Conservation (phyloP, 2,329 filamentous ascomycete genomes). For the Cladobotryum protrusum region DNA sequence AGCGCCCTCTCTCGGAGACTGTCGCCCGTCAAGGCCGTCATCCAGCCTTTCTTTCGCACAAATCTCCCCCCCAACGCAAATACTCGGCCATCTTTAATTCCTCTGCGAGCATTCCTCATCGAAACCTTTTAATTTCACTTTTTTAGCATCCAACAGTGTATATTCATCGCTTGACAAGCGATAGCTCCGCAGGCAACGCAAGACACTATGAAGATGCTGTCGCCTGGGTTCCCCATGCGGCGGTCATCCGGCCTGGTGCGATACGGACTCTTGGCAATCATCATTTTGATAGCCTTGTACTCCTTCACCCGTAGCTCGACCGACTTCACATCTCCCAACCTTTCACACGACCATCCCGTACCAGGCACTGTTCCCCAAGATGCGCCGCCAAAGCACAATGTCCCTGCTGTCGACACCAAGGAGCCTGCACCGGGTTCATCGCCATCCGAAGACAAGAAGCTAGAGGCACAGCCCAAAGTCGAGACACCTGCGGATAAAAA, state of each 20-base stretch:
- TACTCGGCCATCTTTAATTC: not conserved
- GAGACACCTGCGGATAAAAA: no score
- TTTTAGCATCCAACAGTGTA: not conserved
- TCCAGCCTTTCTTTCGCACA: not conserved
- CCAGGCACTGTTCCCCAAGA: not conserved
- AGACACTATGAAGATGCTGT: constrained; percentile 27
- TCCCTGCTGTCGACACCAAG: not conserved
- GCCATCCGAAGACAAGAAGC: not conserved
- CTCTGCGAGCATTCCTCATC: not conserved
- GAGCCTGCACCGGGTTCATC: not conserved
- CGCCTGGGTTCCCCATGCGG: constrained; percentile 36
- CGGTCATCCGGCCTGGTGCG: constrained; percentile 37
- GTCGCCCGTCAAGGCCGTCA: constrained; percentile 5
- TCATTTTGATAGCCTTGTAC: constrained; percentile 30
- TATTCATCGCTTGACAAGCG: not conserved
- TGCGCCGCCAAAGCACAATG: constrained; percentile 1
- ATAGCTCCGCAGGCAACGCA: not conserved
- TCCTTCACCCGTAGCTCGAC: constrained; percentile 18
- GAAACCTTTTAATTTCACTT: no score
- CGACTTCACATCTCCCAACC: constrained; percentile 8
- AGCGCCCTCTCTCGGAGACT: no score
- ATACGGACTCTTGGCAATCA: constrained; percentile 31
- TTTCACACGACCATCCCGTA: not conserved
- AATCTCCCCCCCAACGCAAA: not conserved
- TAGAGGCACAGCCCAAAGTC: no score